Base-by-base conservation (phyloP, 2,329 filamentous ascomycete species). In the Geosmithia flava region DNA sequence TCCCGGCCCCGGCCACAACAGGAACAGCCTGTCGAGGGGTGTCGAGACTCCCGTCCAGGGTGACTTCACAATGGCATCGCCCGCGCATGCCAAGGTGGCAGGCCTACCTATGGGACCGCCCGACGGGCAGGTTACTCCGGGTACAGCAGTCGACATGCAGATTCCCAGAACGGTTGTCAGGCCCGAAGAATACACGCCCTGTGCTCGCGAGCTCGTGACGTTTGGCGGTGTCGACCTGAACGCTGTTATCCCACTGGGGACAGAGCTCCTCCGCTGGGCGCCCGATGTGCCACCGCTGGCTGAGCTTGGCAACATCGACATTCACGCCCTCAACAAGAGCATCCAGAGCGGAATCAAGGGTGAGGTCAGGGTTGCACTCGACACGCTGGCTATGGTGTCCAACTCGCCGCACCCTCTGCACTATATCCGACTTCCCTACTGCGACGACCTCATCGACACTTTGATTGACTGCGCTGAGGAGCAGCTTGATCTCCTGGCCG, bases 381-480 rank as follows among this genome's bases (percentile, higher is more conserved):
- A 97, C 62, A 87, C 85, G 0, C 70, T 98, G 37, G 81, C 81
- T 10, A 80, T 78, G 19, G 73, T 93, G 13, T 71, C 72, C 2
- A 62, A 68, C 15, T 87, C 85, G 2, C 77, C 77, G 48, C 74
- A 83, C 20, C 74, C 83, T 20, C 72, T 75, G n/a, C 71, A 90
- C 17, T 79, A 81, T 42, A 67, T 83, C 19, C 74, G 81, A 42
- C 68, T 95, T 41, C 74, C 81, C 49, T 78, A 79, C 48, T 95
- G 87, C 59, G 90, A 95, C 49, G 93, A 97, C 60, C 66, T 98
- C 49, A 75, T 95, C 17, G 93, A 97, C 51, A 84, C 85, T 1
- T 67, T 98, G 47, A 71, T 96, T 33, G 93, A 97, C 55, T 95
- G 87, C 60, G 93, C 87, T 1, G 89, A 96, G 62, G 85, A 90